Conservation (phyloP, 2,329 filamentous ascomycete genomes). For the Pseudopyrenochaeta lycopersici region DNA sequence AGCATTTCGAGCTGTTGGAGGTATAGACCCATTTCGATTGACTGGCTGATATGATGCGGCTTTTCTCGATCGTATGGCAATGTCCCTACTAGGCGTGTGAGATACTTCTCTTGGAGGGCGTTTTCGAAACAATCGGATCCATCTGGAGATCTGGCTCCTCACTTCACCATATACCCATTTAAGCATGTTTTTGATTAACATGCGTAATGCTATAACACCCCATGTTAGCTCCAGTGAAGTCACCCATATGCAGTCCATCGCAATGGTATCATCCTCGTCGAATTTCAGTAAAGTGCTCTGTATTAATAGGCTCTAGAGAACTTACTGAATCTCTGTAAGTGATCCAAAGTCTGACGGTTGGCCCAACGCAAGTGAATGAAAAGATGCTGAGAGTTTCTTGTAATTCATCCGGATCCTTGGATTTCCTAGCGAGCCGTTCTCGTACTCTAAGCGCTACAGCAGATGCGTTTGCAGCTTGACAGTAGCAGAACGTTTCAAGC, state of each 20-base stretch:
- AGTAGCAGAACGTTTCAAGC: conserved; percentile 15
- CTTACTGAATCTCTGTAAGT: conserved; percentile 14
- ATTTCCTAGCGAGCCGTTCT: conserved; percentile 7
- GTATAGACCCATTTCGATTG: no score
- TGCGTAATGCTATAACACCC: conserved; percentile 18
- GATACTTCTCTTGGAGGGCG: no score
- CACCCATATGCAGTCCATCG: conserved; percentile 24
- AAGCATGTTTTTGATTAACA: conserved; percentile 16
- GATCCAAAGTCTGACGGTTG: conserved; percentile 21
- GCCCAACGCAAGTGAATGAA: conserved; percentile 22
- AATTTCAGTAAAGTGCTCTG: not conserved
- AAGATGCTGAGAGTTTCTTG: conserved; percentile 15
- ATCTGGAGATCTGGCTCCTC: no score
- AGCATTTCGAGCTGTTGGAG: no score
- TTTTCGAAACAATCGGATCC: no score
- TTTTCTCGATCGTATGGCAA: no score
- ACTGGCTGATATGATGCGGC: no score
- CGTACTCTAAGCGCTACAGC: conserved; percentile 15
- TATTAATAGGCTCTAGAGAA: not conserved
- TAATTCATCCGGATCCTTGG: not conserved
- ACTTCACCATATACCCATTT: conserved; percentile 14
- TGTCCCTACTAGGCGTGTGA: no score
- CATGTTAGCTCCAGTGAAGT: conserved; percentile 22
- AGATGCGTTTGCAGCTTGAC: conserved; percentile 26
- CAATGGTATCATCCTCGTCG: not conserved